phyloP scores from a whole-genome alignment of 2,329 filamentous ascomycete genomes.

The Ceratocystis cubensis region DNA sequence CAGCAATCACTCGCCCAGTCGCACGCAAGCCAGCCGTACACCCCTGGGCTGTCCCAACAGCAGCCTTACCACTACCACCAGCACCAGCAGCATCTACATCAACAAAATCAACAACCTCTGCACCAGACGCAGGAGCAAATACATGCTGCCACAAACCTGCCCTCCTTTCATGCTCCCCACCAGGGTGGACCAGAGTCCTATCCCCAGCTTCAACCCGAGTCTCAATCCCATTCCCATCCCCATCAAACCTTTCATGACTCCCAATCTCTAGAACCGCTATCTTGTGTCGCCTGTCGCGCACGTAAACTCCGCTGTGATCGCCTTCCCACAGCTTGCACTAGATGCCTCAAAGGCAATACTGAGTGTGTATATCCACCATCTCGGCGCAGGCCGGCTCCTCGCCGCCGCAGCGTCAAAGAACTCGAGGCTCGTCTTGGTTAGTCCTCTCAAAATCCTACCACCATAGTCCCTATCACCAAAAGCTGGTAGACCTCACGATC shows the following conservation, averaged over 20 bases:
- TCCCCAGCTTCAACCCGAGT: background rate
- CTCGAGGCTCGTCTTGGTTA: slow-evolving; percentile 76
- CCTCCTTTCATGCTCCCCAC: too few relatives aligned
- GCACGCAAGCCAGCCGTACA: too few relatives aligned
- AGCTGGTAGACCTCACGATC: background rate
- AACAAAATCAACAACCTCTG: background rate
- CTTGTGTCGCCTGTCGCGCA: slow-evolving; percentile 71
- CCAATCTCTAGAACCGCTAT: slow-evolving; percentile 40
- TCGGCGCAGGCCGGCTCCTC: slow-evolving; percentile 74
- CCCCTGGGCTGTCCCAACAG: too few relatives aligned
- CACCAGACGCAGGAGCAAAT: too few relatives aligned
- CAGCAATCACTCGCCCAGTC: background rate
- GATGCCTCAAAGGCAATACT: slow-evolving; percentile 60
- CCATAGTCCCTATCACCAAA: background rate
- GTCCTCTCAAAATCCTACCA: slow-evolving; percentile 21
- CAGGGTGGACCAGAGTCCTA: background rate
- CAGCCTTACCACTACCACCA: too few relatives aligned
- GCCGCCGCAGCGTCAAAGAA: slow-evolving; percentile 80
- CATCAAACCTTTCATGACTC: slow-evolving; percentile 13
- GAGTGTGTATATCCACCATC: slow-evolving; percentile 84
- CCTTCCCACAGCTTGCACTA: slow-evolving; percentile 62
- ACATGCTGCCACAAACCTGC: too few relatives aligned
- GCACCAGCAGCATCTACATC: background rate
- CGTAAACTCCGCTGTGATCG: slow-evolving; percentile 84
- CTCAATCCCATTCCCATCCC: background rate